A percentile compares a stretch with the other conserved stretches of the same genome.
phyloP scores from a whole-genome alignment of 345 rosid species.

The Eucalyptus tenuipes region DNA sequence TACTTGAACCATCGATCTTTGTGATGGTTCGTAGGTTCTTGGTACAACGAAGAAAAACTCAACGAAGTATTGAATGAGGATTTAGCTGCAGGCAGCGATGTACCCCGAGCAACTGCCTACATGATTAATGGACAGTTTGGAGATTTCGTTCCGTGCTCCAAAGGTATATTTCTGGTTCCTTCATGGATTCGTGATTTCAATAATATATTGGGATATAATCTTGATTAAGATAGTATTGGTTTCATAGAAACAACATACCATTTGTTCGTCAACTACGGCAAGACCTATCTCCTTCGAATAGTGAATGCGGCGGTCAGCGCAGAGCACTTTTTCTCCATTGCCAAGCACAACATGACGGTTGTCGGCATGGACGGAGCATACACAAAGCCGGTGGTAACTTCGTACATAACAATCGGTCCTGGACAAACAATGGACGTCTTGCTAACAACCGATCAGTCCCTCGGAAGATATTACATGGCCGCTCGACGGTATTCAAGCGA shows the following conservation, averaged over 20 bases:
- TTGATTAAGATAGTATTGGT: background rate
- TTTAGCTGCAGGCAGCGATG: background rate
- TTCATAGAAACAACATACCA: background rate
- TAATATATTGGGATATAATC: background rate
- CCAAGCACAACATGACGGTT: conserved; percentile 8
- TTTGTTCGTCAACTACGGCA: conserved; percentile 6
- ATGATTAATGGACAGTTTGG: conserved; percentile 22
- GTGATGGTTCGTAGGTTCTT: conserved; percentile 28
- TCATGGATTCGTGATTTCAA: background rate
- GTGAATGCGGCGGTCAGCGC: conserved; percentile 17
- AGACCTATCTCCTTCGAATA: conserved; percentile 19
- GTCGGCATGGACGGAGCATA: conserved; percentile 25
- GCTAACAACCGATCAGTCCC: conserved; percentile 5
- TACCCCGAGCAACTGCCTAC: background rate
- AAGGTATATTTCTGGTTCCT: background rate
- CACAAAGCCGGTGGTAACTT: background rate
- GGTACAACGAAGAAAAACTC: background rate
- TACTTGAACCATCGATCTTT: background rate
- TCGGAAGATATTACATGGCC: conserved; percentile 1
- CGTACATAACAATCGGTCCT: conserved; percentile 2
- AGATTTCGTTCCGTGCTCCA: conserved; percentile 4
- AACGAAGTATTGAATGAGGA: background rate
- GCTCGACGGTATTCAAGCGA: background rate
- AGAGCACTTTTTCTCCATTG: conserved; percentile 13
- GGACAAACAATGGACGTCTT: conserved; percentile 23